Percentiles rank a stretch among this genome's conserved stretches.
Conservation (phyloP, 2,329 filamentous ascomycete genomes). For the Fusarium oligoseptatum region DNA sequence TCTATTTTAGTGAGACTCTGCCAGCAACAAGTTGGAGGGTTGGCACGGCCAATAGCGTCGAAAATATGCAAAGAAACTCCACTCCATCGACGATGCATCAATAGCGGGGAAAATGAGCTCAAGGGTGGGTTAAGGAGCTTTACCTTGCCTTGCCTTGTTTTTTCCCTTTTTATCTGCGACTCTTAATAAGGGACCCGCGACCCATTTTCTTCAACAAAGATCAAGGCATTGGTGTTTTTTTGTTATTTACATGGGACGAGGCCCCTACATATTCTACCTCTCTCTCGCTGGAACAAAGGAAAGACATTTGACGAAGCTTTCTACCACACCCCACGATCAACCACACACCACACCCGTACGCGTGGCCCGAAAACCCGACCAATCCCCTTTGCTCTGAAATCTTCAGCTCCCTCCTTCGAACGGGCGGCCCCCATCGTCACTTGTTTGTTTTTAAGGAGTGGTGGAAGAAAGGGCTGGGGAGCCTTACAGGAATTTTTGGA, state of each 20-base stretch:
- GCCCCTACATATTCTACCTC: no score
- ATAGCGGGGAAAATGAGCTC: constrained; percentile 5
- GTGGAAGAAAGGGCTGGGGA: constrained; percentile 24
- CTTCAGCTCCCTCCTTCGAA: constrained; percentile 17
- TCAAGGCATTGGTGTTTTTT: background rate
- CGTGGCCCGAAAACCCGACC: constrained; percentile 18
- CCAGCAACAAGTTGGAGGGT: constrained; percentile 2
- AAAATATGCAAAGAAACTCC: background rate
- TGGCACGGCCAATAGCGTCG: constrained; percentile 23
- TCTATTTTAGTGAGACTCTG: constrained; percentile 12
- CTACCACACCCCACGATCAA: constrained; percentile 35
- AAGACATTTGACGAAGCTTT: background rate
- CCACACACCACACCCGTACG: constrained; percentile 16
- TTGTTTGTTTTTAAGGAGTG: constrained; percentile 1
- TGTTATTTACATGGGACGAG: constrained; percentile 5
- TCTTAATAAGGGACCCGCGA: background rate
- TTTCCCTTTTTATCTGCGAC: background rate
- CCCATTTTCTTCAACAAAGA: background rate
- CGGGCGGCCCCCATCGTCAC: background rate
- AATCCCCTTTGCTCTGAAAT: constrained; percentile 18
- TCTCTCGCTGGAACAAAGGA: background rate
- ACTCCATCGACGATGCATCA: background rate
- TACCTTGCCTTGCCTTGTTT: background rate
- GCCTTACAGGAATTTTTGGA: constrained; percentile 4
- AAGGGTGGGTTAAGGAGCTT: background rate